Evolutionary conservation across 1,284 basidiomycete species (phyloP), one percentile per base, ranked within the genome.

Genomic region (Naganishia sp.): DNA sequence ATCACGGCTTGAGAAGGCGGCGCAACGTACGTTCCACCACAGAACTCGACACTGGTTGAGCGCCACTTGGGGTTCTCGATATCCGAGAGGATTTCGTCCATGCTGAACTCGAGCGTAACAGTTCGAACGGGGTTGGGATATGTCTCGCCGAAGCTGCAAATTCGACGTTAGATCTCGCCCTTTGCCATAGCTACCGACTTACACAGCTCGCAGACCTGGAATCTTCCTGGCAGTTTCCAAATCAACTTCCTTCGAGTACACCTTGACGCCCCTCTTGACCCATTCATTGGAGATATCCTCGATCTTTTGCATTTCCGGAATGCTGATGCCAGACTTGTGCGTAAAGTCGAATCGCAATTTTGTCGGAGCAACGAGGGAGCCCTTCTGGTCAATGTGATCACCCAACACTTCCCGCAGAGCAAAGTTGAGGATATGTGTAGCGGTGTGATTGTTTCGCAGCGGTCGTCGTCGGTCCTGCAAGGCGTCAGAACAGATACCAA

Each of bases 321-420:
- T 77, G 18, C 85, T 77, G 68, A 98, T 90, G 68, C 88, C 88
- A 13, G 92, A 85, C 80, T 96, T 97, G 83, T 99, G 94, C 31
- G 92, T 94, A 80, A 99, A 99, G 80, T 99, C 96, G 81, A 99
- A 99, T 28, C 96, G 91, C 39, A 99, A 85, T 80, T 97, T 97
- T 56, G 88, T 88, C 0, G 93, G 92, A 1, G 95, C 93, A 61
- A 99, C 96, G 43, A 99, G 87, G 9, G 96, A 99, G 21, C 96
- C 96, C 77, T 93, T 96, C 79, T 99, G 96, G 79, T 99, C 94
- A 67, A 98, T 89, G 76, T 98, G 94, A 76, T 97, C 93, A 35
- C 95, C 95, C 10, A 98, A 87, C 3, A 93, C 85, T 76, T 98
- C 94, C 39, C 96, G 89, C 5, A 99, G 85, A 64, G 84, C 86